Conservation (phyloP, 176 grass and related monocot genomes). For the Alloteropsis semialata region DNA sequence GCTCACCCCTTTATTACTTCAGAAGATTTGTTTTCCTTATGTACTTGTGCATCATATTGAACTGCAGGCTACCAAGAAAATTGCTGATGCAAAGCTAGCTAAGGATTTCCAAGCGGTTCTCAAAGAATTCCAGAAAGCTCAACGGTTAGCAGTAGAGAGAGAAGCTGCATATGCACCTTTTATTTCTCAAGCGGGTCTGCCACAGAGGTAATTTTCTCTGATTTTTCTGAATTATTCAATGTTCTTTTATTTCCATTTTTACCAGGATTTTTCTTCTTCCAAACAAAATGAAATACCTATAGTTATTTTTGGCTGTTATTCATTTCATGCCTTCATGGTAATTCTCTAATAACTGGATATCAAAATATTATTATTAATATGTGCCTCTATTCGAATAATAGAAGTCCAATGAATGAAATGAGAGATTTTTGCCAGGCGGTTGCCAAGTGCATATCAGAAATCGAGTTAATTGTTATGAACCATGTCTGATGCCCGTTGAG, state of each 20-base stretch:
- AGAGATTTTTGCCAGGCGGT: not conserved
- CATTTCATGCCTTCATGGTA: not conserved
- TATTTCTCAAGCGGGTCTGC: conserved; percentile 54
- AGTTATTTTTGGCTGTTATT: not conserved
- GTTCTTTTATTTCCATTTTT: not conserved
- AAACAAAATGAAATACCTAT: not conserved
- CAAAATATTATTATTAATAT: not conserved
- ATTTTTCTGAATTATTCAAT: not conserved
- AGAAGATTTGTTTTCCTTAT: not conserved
- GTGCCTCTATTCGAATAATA: not conserved
- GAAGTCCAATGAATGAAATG: not conserved
- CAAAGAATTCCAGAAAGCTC: conserved; percentile 93
- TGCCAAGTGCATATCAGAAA: not conserved
- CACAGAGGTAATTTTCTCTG: conserved; percentile 53
- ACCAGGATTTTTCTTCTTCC: not conserved
- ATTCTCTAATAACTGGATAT: not conserved
- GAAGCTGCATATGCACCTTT: conserved; percentile 97
- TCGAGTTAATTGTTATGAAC: not conserved
- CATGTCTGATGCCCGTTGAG: not conserved
- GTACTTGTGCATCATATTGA: conserved; percentile 3
- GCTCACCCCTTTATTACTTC: not conserved
- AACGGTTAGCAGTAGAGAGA: conserved; percentile 82
- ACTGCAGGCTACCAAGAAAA: conserved; percentile 86
- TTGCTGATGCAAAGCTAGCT: conserved; percentile 93
- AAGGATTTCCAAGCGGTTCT: conserved; percentile 97